phyloP scores from a whole-genome alignment of 495 filamentous ascomycete species.

The Tuber magnatum region DNA sequence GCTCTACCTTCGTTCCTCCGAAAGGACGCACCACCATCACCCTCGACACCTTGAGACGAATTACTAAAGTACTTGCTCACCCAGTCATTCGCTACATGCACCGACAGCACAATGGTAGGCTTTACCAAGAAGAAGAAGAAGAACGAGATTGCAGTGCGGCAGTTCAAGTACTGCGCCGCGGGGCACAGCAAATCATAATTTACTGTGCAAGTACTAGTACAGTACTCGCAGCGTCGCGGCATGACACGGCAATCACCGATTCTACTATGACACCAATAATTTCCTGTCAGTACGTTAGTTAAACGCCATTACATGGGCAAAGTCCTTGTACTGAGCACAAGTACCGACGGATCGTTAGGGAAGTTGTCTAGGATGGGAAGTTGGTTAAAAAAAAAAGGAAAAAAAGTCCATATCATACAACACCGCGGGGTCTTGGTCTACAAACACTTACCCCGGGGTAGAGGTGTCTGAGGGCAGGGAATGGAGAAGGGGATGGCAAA shows the following conservation, averaged over 20 bases:
- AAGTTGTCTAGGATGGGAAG: neutral
- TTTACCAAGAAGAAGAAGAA: neutral
- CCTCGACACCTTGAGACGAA: neutral
- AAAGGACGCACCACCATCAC: neutral
- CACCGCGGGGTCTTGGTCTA: neutral
- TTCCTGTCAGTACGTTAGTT: neutral
- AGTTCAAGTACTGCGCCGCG: neutral
- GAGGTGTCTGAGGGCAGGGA: neutral
- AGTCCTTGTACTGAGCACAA: neutral
- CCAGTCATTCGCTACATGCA: neutral
- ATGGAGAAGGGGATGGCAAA: neutral
- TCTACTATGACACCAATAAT: neutral
- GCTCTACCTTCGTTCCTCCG: neutral
- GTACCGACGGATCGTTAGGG: neutral
- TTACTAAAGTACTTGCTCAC: neutral
- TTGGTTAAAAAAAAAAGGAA: neutral
- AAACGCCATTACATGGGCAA: neutral
- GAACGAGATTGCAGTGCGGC: neutral
- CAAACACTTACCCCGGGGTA: neutral
- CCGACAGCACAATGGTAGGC: neutral
- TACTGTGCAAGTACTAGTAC: too few relatives aligned
- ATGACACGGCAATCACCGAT: neutral
- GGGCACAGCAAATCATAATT: neutral
- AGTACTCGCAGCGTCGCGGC: neutral
- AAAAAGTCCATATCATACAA: neutral